phyloP scores from a whole-genome alignment of 768 basidiomycete genomes.

The Clavulina sp. region DNA sequence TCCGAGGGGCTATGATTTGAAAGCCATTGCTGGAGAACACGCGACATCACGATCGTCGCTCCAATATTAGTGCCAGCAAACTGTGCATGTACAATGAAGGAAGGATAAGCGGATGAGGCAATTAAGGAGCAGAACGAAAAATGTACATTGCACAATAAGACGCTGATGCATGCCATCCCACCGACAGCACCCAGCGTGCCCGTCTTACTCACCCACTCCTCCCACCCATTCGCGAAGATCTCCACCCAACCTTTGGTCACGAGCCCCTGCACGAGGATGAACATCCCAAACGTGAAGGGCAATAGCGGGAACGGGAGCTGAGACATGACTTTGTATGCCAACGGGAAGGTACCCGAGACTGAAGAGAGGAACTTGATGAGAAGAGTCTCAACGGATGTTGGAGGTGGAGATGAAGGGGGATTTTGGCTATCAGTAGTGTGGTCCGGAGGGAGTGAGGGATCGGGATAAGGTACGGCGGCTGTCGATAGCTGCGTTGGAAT shows the following conservation, averaged over 20 bases:
- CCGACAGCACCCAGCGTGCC: conserved; percentile 52
- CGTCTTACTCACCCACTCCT: too few species aligned
- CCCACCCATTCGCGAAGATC: conserved; percentile 61
- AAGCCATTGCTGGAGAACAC: too few species aligned
- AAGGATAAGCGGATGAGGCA: background rate
- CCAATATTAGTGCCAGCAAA: conserved; percentile 82
- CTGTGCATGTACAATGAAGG: too few species aligned
- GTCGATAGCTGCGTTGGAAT: too few species aligned
- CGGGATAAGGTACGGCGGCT: background rate
- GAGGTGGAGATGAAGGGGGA: background rate
- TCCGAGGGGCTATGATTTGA: conserved; percentile 2
- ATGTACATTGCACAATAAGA: conserved; percentile 65
- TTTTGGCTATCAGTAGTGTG: too few species aligned
- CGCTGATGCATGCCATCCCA: conserved; percentile 47
- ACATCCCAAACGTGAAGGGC: conserved; percentile 86
- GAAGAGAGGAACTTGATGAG: too few species aligned
- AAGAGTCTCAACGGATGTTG: too few species aligned
- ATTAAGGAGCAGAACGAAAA: too few species aligned
- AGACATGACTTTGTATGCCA: conserved; percentile 42
- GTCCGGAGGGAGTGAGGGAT: too few species aligned
- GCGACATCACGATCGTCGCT: conserved; percentile 80
- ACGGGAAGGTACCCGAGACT: too few species aligned
- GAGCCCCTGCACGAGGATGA: conserved; percentile 80
- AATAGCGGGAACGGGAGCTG: conserved; percentile 70
- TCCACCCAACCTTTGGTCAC: conserved; percentile 74